Evolutionary conservation across 345 rosid species (phyloP), one percentile per base, ranked within the genome.

Genomic region (Aquilaria malaccensis): DNA sequence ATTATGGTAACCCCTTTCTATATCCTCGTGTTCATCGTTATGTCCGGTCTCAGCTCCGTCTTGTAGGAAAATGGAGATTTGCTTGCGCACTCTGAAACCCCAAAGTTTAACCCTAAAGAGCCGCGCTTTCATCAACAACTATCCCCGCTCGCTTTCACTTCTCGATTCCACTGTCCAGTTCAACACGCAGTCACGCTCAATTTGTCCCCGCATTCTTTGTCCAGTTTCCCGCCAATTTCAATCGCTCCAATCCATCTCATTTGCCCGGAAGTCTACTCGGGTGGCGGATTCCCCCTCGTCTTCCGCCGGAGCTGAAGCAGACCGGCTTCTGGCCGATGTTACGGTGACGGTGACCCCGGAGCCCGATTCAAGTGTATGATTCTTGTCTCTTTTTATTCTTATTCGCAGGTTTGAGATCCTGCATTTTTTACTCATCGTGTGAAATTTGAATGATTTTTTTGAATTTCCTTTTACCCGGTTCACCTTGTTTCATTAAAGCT

Each of bases 241-340:
- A 51, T 70, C 12, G 52, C 64, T 60, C 10, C 69, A 62, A 33
- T 65, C 68, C 12, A 57, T 65, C 52, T 55, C 31, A 9, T 52
- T 54, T 22, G 65, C 60, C 32, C 63, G 68, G 6, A 49, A 55
- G 58, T 55, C 71, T 52, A 49, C 59, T 2, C 56, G 61, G 10
- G 22, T 70, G 33, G 58, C 59, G 29, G 76, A 62, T 37, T 60
- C 74, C 30, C 58, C 74, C 10, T 58, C 72, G 29, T 67, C 92
- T 56, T 64, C 86, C 60, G 41, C 86, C 56, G 80, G 66, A 13
- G 29, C 73, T 22, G 83, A 75, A 61, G 76, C 67, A 55, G 95
- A 86, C 64, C 67, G 65, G 72, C 91, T 92, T 63, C 90, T 92
- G 3, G 98, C 88, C 47, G 85, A 80, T 33, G 74, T 92, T 56